phyloP scores from a whole-genome alignment of 768 basidiomycete species.

The Tylopilus intermedius region DNA sequence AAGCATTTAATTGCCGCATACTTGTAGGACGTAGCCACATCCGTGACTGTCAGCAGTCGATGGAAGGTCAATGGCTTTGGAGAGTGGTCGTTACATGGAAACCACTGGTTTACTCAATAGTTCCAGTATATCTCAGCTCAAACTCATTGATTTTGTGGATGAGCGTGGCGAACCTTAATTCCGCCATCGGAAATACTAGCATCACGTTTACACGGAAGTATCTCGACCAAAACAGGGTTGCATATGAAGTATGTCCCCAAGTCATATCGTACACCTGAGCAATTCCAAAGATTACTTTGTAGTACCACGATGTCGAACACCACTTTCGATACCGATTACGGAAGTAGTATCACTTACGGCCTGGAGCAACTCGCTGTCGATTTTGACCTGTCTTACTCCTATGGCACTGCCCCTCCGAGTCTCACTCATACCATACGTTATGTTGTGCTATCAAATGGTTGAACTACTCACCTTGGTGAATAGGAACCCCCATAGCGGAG shows the following conservation, averaged over 20 bases:
- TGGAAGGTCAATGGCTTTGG: slow-evolving; percentile 40
- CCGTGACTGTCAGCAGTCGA: slow-evolving; percentile 27
- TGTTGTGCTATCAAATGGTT: not conserved
- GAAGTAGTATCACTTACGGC: slow-evolving; percentile 49
- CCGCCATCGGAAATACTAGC: slow-evolving; percentile 37
- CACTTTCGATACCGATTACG: slow-evolving; percentile 59
- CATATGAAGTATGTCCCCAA: slow-evolving; percentile 53
- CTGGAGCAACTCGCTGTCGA: slow-evolving; percentile 46
- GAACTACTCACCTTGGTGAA: not conserved
- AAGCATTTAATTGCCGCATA: not conserved
- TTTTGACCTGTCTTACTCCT: slow-evolving; percentile 60
- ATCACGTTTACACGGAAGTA: slow-evolving; percentile 68
- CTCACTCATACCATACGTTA: slow-evolving; percentile 61
- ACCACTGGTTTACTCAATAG: slow-evolving; percentile 58
- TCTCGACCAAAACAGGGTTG: slow-evolving; percentile 74
- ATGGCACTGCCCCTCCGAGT: slow-evolving; percentile 74
- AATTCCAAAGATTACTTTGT: not conserved
- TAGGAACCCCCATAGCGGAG: slow-evolving; percentile 53
- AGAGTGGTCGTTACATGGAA: slow-evolving; percentile 90
- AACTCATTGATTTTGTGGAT: slow-evolving; percentile 33
- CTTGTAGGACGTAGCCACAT: slow-evolving; percentile 46
- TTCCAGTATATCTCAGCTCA: not conserved
- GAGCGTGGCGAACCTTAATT: slow-evolving; percentile 54
- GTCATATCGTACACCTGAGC: not conserved
- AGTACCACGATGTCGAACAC: slow-evolving; percentile 54